Evolutionary conservation across 441 rosid genomes (phyloP), one percentile per base, ranked within the genome.

Genomic region (Populus hybrid): DNA sequence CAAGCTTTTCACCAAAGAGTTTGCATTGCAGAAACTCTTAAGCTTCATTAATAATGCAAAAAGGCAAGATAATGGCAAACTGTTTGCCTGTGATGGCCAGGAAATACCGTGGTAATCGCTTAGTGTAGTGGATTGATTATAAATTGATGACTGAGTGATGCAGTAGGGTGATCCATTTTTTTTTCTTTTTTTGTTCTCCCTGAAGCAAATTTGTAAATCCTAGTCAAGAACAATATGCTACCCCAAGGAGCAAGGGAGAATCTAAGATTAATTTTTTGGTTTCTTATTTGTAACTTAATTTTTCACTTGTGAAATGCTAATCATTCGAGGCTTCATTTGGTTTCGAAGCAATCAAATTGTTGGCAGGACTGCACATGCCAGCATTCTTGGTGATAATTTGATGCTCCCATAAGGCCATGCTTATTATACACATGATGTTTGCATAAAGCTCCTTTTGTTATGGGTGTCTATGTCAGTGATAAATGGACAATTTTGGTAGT

Each of bases 51-150:
- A 90, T 83, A 87, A 74, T 26, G 80, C 92, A 74, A 95, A 83
- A 83, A 87, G 56, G 71, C 77, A 80, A n/a, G 97, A 92, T 69
- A 92, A 90, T 72, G 99, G 98, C 67, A 93, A 92, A 83, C 94
- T 95, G 88, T 93, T 92, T 70, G 97, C 94, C 24, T 93, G 99
- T 94, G 97, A 94, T 85, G 95, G 97, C 72, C 95, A 93, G 81
- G 93, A 90, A 84, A 90, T 93, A 69, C 94, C 95, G 14, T 91
- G 98, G 97, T 92, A 78, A 74, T 42, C 74, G 63, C 3, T 21
- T 61, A 61, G 1, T 3, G 26, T 21, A 21, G 26, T 21, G 26
- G 10, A 21, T 21, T 61, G 42, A 38, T 38, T 38, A 38, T 9
- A 38, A 38, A 38, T 38, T 38, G 42, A 38, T 38, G 42, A 38